A percentile compares a stretch with the other conserved stretches of the same genome.
Conservation (phyloP, 176 grass and related monocot species). For the Phragmites australis region DNA sequence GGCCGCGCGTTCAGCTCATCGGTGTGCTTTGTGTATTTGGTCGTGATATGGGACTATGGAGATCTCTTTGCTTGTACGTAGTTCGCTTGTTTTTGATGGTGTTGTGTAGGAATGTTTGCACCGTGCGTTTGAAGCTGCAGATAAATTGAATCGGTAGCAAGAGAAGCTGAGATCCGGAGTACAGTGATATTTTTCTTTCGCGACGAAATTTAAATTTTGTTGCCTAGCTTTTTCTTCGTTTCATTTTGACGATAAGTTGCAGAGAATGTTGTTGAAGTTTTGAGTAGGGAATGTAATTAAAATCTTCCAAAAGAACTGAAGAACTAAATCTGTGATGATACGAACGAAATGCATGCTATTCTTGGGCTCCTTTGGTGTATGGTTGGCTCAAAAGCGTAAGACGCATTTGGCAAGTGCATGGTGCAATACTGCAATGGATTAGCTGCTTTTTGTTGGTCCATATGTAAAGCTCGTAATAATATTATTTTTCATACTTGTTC, state of each 20-base stretch:
- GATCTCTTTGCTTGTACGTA: slow-evolving; percentile 7
- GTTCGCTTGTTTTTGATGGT: neutral
- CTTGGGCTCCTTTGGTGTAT: neutral
- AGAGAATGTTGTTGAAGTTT: neutral
- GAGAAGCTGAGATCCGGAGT: neutral
- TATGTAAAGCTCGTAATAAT: too few relatives aligned
- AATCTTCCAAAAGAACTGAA: neutral
- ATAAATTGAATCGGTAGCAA: neutral
- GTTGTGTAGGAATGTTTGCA: neutral
- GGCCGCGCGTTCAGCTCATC: neutral
- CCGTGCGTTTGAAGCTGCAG: neutral
- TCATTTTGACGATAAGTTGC: neutral
- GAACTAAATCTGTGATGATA: neutral
- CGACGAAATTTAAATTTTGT: neutral
- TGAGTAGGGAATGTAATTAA: neutral
- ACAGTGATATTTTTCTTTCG: neutral
- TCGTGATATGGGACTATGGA: neutral
- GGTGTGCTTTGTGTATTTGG: neutral
- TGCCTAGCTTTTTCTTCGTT: neutral
- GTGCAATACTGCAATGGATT: neutral
- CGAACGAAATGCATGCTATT: neutral
- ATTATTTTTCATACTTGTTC: too few relatives aligned
- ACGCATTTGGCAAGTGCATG: neutral
- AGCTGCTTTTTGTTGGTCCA: neutral
- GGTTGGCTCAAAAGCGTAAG: neutral